Conservation (phyloP, 75 land plant genomes). For the Cryptomeria japonica region DNA sequence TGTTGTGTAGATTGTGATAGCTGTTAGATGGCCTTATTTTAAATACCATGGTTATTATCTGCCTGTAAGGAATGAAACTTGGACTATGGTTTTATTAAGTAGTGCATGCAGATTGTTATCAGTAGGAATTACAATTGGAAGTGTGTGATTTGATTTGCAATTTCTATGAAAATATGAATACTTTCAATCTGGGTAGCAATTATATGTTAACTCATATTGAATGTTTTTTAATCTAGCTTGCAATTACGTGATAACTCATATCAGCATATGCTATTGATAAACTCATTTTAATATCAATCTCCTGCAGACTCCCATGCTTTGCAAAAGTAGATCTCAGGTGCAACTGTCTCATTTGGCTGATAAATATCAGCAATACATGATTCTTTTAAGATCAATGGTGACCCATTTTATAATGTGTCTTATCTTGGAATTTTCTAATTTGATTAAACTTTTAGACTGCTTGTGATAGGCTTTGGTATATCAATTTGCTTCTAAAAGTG, state of each 20-base stretch:
- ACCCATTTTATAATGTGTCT: not conserved
- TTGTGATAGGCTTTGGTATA: not conserved
- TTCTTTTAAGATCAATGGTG: not conserved
- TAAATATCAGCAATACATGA: not conserved
- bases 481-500: not conserved
- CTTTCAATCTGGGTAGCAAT: not conserved
- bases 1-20: not conserved
- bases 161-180: not conserved
- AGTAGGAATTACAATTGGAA: not conserved
- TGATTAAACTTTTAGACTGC: not conserved
- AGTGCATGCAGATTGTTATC: not conserved
- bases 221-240: not conserved
- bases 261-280: not conserved
- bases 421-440: not conserved
- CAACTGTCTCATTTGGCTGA: not conserved
- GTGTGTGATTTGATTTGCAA: not conserved
- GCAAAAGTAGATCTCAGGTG: not conserved
- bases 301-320: not conserved
- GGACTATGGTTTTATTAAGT: not conserved
- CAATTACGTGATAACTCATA: not conserved
- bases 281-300: not conserved
- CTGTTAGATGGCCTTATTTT: not conserved
- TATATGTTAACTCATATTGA: not conserved
- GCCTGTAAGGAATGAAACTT: not conserved
- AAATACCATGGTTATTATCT: not conserved